Evolutionary conservation across 2,329 filamentous ascomycete genomes (phyloP).

Genomic region (Penicillium sclerotiorum): DNA sequence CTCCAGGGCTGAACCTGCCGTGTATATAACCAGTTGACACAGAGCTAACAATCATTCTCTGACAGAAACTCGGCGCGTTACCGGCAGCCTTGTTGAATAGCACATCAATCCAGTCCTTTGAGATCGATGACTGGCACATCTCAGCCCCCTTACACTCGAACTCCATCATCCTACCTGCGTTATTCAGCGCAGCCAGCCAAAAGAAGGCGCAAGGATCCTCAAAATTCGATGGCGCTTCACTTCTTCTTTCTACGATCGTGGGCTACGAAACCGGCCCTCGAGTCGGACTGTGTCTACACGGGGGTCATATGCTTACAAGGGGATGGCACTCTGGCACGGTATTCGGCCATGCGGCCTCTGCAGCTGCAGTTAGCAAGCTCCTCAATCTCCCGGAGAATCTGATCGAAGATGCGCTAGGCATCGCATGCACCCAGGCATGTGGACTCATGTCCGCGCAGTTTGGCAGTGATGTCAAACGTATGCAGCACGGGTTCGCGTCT

Average conservation of each 20-base stretch:
- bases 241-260: constrained; percentile 42
- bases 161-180: constrained; percentile 43
- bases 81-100: constrained; percentile 47
- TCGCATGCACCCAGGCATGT: constrained; percentile 45
- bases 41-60: not conserved
- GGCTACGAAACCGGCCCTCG: constrained; percentile 47
- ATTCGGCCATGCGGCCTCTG: constrained; percentile 42
- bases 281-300: constrained; percentile 40
- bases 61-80: constrained; percentile 39
- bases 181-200: no score
- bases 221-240: constrained; percentile 32
- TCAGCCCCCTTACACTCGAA: constrained; percentile 45
- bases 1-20: no score
- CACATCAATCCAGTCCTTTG: constrained; percentile 48
- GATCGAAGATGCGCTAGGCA: constrained; percentile 43
- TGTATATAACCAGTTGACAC: not conserved
- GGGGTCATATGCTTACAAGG: constrained; percentile 40
- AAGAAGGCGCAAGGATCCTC: no score
- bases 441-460: constrained; percentile 49
- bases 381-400: constrained; percentile 30
- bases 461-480: constrained; percentile 48
- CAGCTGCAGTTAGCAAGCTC: constrained; percentile 35
- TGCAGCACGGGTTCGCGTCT: constrained; percentile 52
- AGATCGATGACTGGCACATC: constrained; percentile 50
- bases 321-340: constrained; percentile 48